Evolutionary conservation across 352 stramenopile species (phyloP), one percentile per base, ranked within the genome.

Genomic region (Phytopythium kandeliae): DNA sequence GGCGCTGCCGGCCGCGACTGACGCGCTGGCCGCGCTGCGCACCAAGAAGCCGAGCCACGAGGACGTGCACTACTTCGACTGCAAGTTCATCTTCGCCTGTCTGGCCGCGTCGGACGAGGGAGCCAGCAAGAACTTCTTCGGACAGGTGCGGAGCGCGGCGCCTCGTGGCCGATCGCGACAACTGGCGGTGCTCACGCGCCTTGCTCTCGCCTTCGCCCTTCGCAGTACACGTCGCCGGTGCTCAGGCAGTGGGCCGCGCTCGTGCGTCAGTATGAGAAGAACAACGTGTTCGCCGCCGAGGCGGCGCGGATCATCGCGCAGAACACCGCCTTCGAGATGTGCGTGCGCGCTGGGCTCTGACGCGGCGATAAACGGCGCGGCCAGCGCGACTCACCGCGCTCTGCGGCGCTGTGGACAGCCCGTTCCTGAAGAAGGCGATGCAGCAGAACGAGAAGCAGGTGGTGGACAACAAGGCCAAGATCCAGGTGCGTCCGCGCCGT

Each of bases 391-490:
- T 58, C 4, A 47, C 5, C 19, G n/a, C n/a, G n/a, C 4, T 7
- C 41, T 52, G 12, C 47, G n/a, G 54, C 43, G 37, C 16, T 33
- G 22, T 22, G 15, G 21, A 25, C 42, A 92, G 81, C 56, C 81
- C 81, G 21, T 86, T 87, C 25, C 51, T 89, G 44, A 88, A 82
- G 44, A 90, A 86, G 36, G 70, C 69, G 17, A 88, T 90, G 31
- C 67, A 86, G 55, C 74, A 88, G 54, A 86, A 92, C 43, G 78
- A 92, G 19, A 92, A 92, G 48, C 77, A 89, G 51, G 65, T 88
- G 16, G 71, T 67, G 28, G 76, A 92, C 64, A 89, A 88, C 56
- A 88, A 88, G 47, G 71, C 77, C 53, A 92, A 92, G 55, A 77
- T 83, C 38, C 56, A 67, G 46, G 81, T 92, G 46, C 15, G 43